Evolutionary conservation across 2,329 filamentous ascomycete genomes (phyloP).

Genomic region (Fusarium equiseti): DNA sequence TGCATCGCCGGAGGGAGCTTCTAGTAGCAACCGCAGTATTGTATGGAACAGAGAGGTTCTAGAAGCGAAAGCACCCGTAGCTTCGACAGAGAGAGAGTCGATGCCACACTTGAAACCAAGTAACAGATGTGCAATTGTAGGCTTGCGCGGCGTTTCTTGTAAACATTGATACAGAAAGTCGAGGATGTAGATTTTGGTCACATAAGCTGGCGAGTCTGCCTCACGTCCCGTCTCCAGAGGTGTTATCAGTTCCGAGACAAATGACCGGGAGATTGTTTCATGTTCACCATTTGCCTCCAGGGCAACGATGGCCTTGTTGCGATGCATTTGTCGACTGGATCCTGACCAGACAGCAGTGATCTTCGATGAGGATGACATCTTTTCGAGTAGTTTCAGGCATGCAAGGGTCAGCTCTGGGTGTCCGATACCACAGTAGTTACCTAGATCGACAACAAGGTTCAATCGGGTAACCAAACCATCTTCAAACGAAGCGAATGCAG

Average conservation of each 20-base stretch:
- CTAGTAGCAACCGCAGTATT: conserved; percentile 77
- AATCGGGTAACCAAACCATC: conserved; percentile 89
- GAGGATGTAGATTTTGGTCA: conserved; percentile 85
- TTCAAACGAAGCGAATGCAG: conserved; percentile 88
- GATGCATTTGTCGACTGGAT: conserved; percentile 70
- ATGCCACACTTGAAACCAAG: conserved; percentile 87
- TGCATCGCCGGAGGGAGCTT: conserved; percentile 74
- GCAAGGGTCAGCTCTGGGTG: conserved; percentile 84
- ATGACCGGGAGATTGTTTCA: conserved; percentile 80
- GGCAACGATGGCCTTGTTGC: conserved; percentile 89
- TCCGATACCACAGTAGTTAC: conserved; percentile 86
- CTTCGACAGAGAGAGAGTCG: conserved; percentile 74
- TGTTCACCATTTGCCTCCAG: conserved; percentile 84
- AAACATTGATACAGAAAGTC: conserved; percentile 88
- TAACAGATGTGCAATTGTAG: conserved; percentile 90
- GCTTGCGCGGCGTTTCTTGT: conserved; percentile 77
- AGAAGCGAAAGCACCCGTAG: conserved; percentile 76
- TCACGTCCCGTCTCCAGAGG: conserved; percentile 80
- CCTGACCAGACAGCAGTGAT: conserved; percentile 78
- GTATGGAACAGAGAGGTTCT: conserved; percentile 85
- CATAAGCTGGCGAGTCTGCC: conserved; percentile 76
- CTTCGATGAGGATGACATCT: conserved; percentile 85
- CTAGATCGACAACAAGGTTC: conserved; percentile 82
- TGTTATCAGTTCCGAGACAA: conserved; percentile 76
- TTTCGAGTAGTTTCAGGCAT: conserved; percentile 85